Evolutionary conservation across 768 basidiomycete species (phyloP).

Genomic region (Coprinopsis marcescibilis): DNA sequence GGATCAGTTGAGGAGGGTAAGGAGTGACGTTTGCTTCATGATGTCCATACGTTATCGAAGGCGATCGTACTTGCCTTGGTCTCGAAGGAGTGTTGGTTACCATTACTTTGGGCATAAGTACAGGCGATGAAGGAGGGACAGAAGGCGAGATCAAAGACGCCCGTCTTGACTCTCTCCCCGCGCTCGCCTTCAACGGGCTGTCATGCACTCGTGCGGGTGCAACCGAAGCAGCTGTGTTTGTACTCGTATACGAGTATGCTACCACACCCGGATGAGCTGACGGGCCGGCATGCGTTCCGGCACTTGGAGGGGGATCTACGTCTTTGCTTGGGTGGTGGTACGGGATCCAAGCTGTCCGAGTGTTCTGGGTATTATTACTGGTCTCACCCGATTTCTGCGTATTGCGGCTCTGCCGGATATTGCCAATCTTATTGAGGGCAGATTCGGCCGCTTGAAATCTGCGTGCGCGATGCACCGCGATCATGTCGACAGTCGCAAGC

Average conservation of each 20-base stretch:
- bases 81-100: slow-evolving; percentile 37
- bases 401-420: too few relatives aligned
- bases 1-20: slow-evolving; percentile 53
- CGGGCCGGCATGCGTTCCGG: not conserved
- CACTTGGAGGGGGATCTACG: slow-evolving; percentile 8
- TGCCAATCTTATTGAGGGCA: slow-evolving; percentile 59
- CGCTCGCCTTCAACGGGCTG: slow-evolving; percentile 18
- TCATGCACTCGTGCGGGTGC: slow-evolving; percentile 14
- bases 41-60: slow-evolving; percentile 40
- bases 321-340: slow-evolving; percentile 32
- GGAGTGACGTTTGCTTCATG: slow-evolving; percentile 6
- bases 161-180: slow-evolving; percentile 30
- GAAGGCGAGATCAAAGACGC: slow-evolving; percentile 32
- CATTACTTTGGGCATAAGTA: slow-evolving; percentile 28
- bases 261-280: not conserved
- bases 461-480: slow-evolving; percentile 37
- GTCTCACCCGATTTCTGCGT: slow-evolving; percentile 40
- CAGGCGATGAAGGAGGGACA: slow-evolving; percentile 37
- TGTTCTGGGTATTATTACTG: slow-evolving; percentile 24
- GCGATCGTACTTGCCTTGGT: slow-evolving; percentile 49
- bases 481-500: slow-evolving; percentile 20
- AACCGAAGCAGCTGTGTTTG: slow-evolving; percentile 6
- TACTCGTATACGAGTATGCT: slow-evolving; percentile 3
- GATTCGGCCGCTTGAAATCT: slow-evolving; percentile 64
- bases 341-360: slow-evolving; percentile 41